Percentiles rank a stretch among this genome's conserved stretches.
phyloP scores from a whole-genome alignment of 208 protist genomes.

The Phytomonas sp. region DNA sequence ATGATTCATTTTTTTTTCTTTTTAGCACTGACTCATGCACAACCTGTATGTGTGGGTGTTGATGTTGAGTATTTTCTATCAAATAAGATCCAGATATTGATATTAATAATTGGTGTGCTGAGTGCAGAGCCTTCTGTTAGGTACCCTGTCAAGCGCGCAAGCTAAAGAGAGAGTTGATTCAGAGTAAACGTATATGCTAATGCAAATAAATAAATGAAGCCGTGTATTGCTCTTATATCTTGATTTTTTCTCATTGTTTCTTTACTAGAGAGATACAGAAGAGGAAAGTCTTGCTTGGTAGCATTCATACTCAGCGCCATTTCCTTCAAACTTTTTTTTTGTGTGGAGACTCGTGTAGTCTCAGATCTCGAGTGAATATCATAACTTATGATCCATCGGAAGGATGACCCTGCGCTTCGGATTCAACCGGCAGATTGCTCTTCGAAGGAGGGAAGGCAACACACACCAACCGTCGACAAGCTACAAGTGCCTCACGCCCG shows the following conservation, averaged over 20 bases:
- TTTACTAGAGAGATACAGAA: not conserved
- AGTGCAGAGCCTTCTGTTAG: not conserved
- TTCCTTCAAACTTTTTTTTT: not conserved
- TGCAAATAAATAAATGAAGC: conserved; percentile 4
- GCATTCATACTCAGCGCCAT: not conserved
- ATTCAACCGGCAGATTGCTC: not conserved
- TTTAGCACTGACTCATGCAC: not conserved
- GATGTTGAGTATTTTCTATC: conserved; percentile 4
- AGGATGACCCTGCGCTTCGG: not conserved
- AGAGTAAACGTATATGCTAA: not conserved
- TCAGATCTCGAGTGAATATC: not conserved
- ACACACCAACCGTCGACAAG: not conserved
- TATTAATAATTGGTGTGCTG: not conserved
- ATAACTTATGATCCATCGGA: not conserved
- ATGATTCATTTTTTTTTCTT: not conserved
- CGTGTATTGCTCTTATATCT: not conserved
- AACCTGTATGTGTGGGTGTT: conserved; percentile 1
- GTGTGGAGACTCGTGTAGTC: not conserved
- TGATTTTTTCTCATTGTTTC: not conserved
- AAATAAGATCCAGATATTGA: conserved; percentile 6
- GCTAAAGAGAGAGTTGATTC: not conserved
- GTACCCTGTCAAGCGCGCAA: not conserved
- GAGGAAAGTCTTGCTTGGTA: not conserved
- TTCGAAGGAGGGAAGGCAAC: not conserved
- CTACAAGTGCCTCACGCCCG: not conserved